Evolutionary conservation across 2,329 filamentous ascomycete species (phyloP).

Genomic region (Diaporthe amygdali): DNA sequence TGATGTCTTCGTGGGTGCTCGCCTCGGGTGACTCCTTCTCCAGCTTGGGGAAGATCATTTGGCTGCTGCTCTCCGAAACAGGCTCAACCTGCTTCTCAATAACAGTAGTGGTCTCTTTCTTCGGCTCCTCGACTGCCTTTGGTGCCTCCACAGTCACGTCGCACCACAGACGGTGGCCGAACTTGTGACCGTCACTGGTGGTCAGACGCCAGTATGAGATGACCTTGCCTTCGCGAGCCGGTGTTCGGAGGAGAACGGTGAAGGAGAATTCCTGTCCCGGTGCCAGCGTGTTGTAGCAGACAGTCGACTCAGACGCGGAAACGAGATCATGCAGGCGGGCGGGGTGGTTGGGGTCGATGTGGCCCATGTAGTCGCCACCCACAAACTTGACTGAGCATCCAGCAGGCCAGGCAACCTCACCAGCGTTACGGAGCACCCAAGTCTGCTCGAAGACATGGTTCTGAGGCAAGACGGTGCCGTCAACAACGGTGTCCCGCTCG

Average conservation of each 20-base stretch:
- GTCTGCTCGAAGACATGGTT: conserved; percentile 84
- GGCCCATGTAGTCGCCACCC: conserved; percentile 95
- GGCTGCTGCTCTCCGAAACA: conserved; percentile 50
- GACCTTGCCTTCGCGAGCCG: conserved; percentile 74
- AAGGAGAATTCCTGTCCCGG: conserved; percentile 81
- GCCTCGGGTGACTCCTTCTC: conserved; percentile 89
- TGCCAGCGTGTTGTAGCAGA: conserved; percentile 70
- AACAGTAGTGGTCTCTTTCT: conserved; percentile 45
- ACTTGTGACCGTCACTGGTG: conserved; percentile 77
- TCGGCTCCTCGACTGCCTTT: conserved; percentile 36
- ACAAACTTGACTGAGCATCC: conserved; percentile 91
- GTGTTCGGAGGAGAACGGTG: conserved; percentile 83
- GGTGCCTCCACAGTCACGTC: conserved; percentile 74
- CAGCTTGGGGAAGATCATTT: conserved; percentile 96
- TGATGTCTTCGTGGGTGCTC: conserved; percentile 71
- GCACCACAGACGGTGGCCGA: conserved; percentile 95
- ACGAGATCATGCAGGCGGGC: conserved; percentile 79
- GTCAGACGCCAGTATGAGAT: conserved; percentile 98
- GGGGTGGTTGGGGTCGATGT: conserved; percentile 80
- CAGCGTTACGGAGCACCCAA: conserved; percentile 89
- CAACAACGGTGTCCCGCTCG: conserved; percentile 76
- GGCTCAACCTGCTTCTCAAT: conserved; percentile 18
- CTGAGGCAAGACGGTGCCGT: conserved; percentile 75
- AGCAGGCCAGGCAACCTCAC: conserved; percentile 79
- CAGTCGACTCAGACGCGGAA: conserved; percentile 82